Conservation (phyloP, 768 basidiomycete genomes). For the Suillus occidentalis region DNA sequence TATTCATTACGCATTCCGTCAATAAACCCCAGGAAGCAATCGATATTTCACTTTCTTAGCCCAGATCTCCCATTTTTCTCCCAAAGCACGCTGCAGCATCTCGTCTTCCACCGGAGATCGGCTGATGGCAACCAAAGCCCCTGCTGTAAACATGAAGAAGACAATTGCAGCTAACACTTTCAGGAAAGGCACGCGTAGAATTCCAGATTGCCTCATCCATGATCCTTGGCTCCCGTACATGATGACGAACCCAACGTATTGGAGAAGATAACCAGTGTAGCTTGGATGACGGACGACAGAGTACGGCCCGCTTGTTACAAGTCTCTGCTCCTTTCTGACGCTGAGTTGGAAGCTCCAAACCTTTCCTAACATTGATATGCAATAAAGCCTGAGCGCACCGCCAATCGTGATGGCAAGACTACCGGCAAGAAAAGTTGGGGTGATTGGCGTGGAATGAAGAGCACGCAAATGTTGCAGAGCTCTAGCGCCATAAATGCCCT, state of each 20-base stretch:
- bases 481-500: neutral
- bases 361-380: constrained; percentile 22
- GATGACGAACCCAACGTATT: constrained; percentile 6
- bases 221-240: constrained; percentile 11
- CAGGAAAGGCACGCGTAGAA: neutral
- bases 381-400: constrained; percentile 16
- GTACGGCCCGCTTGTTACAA: constrained; percentile 30
- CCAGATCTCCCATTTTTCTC: constrained; percentile 28
- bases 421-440: constrained; percentile 14
- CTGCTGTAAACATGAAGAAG: rapidly evolving
- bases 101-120: constrained; percentile 29
- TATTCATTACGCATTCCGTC: neutral
- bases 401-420: constrained; percentile 9
- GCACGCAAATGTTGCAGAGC: neutral
- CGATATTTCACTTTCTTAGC: constrained; percentile 20
- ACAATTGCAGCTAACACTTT: constrained; percentile 5
- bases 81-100: constrained; percentile 29
- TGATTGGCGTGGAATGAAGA: neutral
- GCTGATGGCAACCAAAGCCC: neutral
- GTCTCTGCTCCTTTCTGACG: constrained; percentile 19
- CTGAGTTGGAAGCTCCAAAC: constrained; percentile 30
- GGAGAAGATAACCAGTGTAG: constrained; percentile 14
- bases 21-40: constrained; percentile 25
- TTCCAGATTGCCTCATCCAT: constrained; percentile 7
- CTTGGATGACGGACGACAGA: constrained; percentile 32